A percentile compares a stretch with the other conserved stretches of the same genome.
phyloP scores from a whole-genome alignment of 2,329 filamentous ascomycete species.

The Trichoderma breve region DNA sequence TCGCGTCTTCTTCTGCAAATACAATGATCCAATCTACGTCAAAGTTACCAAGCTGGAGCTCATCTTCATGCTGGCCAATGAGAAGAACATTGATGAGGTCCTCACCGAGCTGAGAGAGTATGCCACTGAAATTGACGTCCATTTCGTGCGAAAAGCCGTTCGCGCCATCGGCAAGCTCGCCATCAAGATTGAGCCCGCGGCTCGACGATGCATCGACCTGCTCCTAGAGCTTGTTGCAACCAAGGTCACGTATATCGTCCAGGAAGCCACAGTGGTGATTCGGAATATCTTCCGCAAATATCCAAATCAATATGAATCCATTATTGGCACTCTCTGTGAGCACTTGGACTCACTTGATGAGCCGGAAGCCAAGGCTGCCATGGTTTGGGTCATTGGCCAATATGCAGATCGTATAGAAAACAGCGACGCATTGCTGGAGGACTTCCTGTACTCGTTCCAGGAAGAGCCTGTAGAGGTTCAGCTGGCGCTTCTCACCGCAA shows the following conservation, averaged over 20 bases:
- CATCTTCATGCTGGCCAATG: slow-evolving; percentile 97
- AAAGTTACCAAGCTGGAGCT: slow-evolving; percentile 98
- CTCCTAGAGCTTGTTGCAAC: slow-evolving; percentile 90
- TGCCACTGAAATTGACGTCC: slow-evolving; percentile 96
- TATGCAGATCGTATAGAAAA: slow-evolving; percentile 98
- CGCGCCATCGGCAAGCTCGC: slow-evolving; percentile 96
- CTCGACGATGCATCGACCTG: slow-evolving; percentile 86
- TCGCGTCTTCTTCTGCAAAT: slow-evolving; percentile 99
- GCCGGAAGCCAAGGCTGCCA: slow-evolving; percentile 94
- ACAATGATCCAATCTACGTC: slow-evolving; percentile 99
- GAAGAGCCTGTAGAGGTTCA: slow-evolving; percentile 97
- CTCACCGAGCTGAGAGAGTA: slow-evolving; percentile 93
- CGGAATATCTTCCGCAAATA: slow-evolving; percentile 99
- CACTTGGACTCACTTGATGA: slow-evolving; percentile 96
- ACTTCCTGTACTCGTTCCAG: slow-evolving; percentile 89
- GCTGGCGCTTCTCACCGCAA: slow-evolving; percentile 88
- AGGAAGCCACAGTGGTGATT: slow-evolving; percentile 97
- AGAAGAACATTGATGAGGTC: slow-evolving; percentile 93
- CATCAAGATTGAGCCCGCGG: slow-evolving; percentile 97
- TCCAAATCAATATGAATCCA: slow-evolving; percentile 96
- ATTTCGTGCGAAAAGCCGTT: slow-evolving; percentile 97
- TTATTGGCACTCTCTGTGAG: slow-evolving; percentile 92
- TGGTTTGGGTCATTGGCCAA: slow-evolving; percentile 99
- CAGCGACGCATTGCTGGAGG: slow-evolving; percentile 86
- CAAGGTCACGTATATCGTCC: slow-evolving; percentile 98